phyloP scores from a whole-genome alignment of 345 rosid genomes.

The Raphanus sativus region DNA sequence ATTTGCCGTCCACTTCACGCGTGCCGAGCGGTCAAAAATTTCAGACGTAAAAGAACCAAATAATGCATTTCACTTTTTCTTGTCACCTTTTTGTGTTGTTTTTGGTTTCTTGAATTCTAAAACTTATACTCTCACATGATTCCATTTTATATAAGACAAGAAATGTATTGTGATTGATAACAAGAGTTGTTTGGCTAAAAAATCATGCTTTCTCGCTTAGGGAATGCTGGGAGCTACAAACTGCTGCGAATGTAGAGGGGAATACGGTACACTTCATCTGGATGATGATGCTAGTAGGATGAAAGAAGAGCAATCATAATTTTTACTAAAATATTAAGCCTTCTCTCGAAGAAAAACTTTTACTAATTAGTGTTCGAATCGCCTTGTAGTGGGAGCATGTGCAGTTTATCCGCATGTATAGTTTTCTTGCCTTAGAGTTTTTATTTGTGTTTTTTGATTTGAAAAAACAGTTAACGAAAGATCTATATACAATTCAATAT shows the following conservation, averaged over 20 bases:
- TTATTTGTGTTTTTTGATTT: too few relatives aligned
- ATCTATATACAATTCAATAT: too few relatives aligned
- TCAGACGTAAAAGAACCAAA: constrained; percentile 45
- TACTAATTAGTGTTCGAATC: too few relatives aligned
- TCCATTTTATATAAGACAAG: constrained; percentile 7
- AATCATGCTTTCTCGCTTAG: neutral
- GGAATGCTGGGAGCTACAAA: neutral
- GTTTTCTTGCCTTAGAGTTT: too few relatives aligned
- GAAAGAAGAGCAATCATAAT: neutral
- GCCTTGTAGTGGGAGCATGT: too few relatives aligned
- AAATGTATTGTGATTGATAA: neutral
- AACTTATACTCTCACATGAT: neutral
- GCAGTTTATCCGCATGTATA: too few relatives aligned
- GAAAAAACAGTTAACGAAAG: too few relatives aligned
- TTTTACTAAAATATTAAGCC: neutral
- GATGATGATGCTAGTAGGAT: neutral
- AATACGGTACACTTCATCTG: neutral
- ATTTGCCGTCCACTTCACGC: constrained; percentile 74
- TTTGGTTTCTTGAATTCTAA: neutral
- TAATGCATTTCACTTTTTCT: constrained; percentile 4
- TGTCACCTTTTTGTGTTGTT: neutral
- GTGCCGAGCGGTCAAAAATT: constrained; percentile 53
- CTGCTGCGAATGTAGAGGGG: neutral
- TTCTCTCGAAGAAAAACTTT: too few relatives aligned
- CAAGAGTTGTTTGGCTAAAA: neutral